These are phyloP conservation scores for Stephania japonica DNA, from an alignment of 164 flowering plant genomes.

Conservation along the genomic window DNA sequence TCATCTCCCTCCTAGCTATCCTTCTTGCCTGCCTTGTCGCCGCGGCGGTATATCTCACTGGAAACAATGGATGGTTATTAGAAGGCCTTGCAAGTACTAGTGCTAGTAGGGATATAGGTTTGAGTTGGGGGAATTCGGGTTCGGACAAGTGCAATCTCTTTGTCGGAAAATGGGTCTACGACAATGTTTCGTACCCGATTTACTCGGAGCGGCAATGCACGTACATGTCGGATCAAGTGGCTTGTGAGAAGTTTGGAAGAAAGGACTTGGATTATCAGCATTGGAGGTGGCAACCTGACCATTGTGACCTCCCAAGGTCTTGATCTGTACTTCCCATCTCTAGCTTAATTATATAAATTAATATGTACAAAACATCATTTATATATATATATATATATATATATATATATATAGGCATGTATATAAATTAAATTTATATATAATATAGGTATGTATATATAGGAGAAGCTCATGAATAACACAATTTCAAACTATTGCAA, in stretches of 20 bases:
- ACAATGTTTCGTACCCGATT: constrained; percentile 62
- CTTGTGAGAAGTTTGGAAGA: constrained; percentile 84
- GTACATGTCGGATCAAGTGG: constrained; percentile 80
- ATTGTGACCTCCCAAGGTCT: constrained; percentile 81
- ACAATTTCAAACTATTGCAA: background rate
- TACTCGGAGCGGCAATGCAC: constrained; percentile 62
- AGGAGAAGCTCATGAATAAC: background rate
- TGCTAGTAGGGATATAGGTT: too few species aligned
- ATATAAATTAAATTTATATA: background rate
- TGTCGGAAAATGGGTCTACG: constrained; percentile 78
- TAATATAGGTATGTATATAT: background rate
- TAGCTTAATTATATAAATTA: too few species aligned
- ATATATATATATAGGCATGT: background rate
- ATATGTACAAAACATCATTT: background rate
- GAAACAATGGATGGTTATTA: constrained; percentile 15
- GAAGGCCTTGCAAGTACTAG: constrained; percentile 1
- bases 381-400: background rate
- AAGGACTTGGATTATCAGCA: constrained; percentile 58
- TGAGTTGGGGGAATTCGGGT: background rate
- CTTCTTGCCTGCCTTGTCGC: constrained; percentile 29
- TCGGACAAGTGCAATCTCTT: constrained; percentile 44
- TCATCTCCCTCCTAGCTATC: constrained; percentile 34
- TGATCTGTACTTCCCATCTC: background rate
- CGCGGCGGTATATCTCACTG: constrained; percentile 29
- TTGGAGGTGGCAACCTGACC: constrained; percentile 94